Conservation (phyloP, 169 alveolate species). For the Plasmodium coatneyi region DNA sequence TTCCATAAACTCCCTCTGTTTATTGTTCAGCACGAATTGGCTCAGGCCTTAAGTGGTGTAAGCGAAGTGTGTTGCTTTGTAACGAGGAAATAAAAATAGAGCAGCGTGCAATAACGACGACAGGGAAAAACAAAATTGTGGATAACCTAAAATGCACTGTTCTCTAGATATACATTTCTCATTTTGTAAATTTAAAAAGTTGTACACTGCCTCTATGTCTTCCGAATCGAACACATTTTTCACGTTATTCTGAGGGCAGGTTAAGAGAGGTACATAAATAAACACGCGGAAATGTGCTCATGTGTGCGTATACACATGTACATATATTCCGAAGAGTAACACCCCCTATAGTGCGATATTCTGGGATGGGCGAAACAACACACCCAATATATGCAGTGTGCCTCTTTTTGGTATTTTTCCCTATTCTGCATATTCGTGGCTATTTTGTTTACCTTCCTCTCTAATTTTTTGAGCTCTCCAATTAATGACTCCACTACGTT, state of each 20-base stretch:
- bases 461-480: slow-evolving; percentile 49
- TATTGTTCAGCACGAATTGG: slow-evolving; percentile 64
- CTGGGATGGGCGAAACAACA: neutral
- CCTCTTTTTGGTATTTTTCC: neutral
- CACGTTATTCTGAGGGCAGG: neutral
- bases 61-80: neutral
- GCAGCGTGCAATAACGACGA: neutral
- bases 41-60: slow-evolving; percentile 25
- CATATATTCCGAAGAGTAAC: neutral
- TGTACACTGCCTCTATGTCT: slow-evolving; percentile 42
- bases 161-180: slow-evolving; percentile 59
- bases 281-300: neutral
- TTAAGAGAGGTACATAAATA: neutral
- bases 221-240: slow-evolving; percentile 26
- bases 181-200: slow-evolving; percentile 58
- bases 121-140: neutral
- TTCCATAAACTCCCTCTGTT: slow-evolving; percentile 64
- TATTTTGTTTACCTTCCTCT: slow-evolving; percentile 24
- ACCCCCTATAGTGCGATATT: neutral
- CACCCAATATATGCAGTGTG: neutral
- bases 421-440: neutral
- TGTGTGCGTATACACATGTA: slow-evolving; percentile 7
- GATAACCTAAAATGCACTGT: slow-evolving; percentile 59
- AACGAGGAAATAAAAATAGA: neutral
- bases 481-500: slow-evolving; percentile 52